A percentile compares a stretch with the other conserved stretches of the same genome.
phyloP scores from a whole-genome alignment of 1,139 yeast species.

The Kodamaea ohmeri region DNA sequence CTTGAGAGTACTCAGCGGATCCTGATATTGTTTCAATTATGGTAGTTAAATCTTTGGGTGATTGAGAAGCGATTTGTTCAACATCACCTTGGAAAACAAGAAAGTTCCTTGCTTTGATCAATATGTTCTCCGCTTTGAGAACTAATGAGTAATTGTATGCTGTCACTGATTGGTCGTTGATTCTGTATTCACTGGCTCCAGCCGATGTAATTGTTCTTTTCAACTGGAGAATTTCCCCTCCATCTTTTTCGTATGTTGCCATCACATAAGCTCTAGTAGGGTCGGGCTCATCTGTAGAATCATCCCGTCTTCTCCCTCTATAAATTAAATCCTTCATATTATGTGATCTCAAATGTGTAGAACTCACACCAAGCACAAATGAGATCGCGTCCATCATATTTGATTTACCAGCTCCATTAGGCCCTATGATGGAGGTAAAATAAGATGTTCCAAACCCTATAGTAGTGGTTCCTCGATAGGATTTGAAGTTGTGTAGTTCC shows the following conservation, averaged over 20 bases:
- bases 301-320: slow-evolving; percentile 52
- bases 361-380: slow-evolving; percentile 84
- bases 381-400: slow-evolving; percentile 99
- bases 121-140: slow-evolving; percentile 76
- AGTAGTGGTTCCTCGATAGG: slow-evolving; percentile 72
- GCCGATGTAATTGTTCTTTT: slow-evolving; percentile 52
- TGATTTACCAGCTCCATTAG: slow-evolving; percentile 97
- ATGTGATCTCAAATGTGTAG: slow-evolving; percentile 73
- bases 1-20: slow-evolving; percentile 61
- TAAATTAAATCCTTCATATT: slow-evolving; percentile 76
- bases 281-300: slow-evolving; percentile 27
- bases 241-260: slow-evolving; percentile 67
- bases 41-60: slow-evolving; percentile 69
- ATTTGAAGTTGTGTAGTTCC: slow-evolving; percentile 83
- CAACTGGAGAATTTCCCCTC: slow-evolving; percentile 51
- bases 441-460: slow-evolving; percentile 81
- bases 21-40: slow-evolving; percentile 85
- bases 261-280: slow-evolving; percentile 75
- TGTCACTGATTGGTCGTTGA: slow-evolving; percentile 62
- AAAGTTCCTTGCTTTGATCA: slow-evolving; percentile 87
- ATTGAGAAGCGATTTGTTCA: slow-evolving; percentile 88
- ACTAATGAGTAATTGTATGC: slow-evolving; percentile 63
- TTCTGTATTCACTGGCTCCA: slow-evolving; percentile 68
- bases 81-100: slow-evolving; percentile 97
- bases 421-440: slow-evolving; percentile 93